phyloP scores from a whole-genome alignment of 2,329 filamentous ascomycete species.

The Beauveria medogensis region DNA sequence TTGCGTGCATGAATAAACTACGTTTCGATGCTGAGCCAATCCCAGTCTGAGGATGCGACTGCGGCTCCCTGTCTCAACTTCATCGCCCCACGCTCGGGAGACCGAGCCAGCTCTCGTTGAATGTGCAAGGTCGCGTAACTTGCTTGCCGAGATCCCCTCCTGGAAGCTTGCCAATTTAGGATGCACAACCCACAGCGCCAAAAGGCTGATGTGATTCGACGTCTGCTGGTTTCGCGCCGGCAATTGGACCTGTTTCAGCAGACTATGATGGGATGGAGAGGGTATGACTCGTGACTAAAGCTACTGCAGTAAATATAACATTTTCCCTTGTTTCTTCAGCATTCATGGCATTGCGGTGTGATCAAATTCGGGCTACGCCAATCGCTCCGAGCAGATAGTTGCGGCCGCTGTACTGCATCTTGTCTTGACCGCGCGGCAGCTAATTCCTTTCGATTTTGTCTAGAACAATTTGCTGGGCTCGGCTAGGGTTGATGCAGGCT shows the following conservation, averaged over 20 bases:
- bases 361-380: too few species aligned
- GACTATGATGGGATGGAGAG: not conserved
- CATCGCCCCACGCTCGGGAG: not conserved
- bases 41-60: not conserved
- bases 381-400: too few species aligned
- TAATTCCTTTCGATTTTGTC: too few species aligned
- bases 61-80: not conserved
- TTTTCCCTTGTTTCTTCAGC: too few species aligned
- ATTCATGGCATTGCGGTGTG: too few species aligned
- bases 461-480: too few species aligned
- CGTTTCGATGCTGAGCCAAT: not conserved
- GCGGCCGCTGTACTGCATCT: too few species aligned
- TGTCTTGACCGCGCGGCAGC: too few species aligned
- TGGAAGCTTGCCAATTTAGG: not conserved
- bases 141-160: not conserved
- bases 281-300: too few species aligned
- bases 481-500: too few species aligned
- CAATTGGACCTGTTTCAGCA: not conserved
- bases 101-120: not conserved
- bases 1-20: not conserved
- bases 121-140: too few species aligned
- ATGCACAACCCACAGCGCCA: not conserved
- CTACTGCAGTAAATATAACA: too few species aligned
- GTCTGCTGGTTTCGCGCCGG: not conserved
- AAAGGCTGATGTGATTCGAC: not conserved